Base-by-base conservation (phyloP, 257 asterid species). In the Phtheirospermum japonicum region DNA sequence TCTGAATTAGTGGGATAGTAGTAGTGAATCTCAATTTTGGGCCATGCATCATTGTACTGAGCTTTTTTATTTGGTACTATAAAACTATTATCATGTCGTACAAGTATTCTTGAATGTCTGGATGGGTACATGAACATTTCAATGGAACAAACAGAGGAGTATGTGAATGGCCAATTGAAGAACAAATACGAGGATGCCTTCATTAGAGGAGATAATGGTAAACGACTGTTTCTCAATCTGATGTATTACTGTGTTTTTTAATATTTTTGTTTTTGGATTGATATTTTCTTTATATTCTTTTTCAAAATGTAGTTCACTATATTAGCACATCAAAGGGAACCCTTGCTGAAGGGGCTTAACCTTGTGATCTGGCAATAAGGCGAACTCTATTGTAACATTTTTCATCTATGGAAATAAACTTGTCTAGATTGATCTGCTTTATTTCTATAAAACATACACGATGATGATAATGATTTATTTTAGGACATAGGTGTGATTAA, bases 131-230 rank as follows among this genome's bases (percentile, higher is more conserved):
- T 92, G 96, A 92, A 92, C 65, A 92, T 92, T 46, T 97, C 98
- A 4, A 92, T 92, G 98, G 98, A 92, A 67, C 97, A 92, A 74
- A 92, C 98, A n/a, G n/a, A n/a, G n/a, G n/a, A n/a, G n/a, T n/a
- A n/a, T n/a, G n/a, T n/a, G n/a, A n/a, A n/a, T n/a, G 98, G 98
- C 48, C 98, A 92, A 68, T 68, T 89, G 89, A 92, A 92, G 78
- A 88, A 88, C 73, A 92, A 92, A 51, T 92, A 92, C 19, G 98
- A 97, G 4, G 98, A 92, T 72, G 98, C 98, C 66, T 92, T 92
- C 68, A 92, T 89, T 51, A 79, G 98, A 13, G 98, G 98, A 80
- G 89, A 92, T 50, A 92, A 92, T 57, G 98, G 98, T 92, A 79
- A 40, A 17, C 11, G 1, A 49, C 11, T 30, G 72, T 52, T 62